A percentile compares a stretch with the other conserved stretches of the same genome.
Evolutionary conservation across 805 yeast genomes (phyloP).

Genomic region (Metschnikowia drakensbergensis): DNA sequence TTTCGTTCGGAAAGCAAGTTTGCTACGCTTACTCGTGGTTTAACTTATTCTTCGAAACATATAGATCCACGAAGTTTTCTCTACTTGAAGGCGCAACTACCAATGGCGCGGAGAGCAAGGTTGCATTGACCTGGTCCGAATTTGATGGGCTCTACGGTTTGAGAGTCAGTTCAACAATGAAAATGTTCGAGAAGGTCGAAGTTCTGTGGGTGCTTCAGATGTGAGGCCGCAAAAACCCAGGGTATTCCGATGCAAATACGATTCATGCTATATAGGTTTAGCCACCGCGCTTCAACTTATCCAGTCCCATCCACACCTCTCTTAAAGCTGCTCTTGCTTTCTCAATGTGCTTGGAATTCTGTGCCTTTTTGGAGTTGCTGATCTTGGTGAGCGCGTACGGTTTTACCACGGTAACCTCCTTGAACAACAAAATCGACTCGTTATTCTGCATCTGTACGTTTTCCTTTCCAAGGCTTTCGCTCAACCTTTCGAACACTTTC

Average conservation of each 20-base stretch:
- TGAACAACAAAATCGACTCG: conserved; percentile 39
- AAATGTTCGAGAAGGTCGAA: conserved; percentile 49
- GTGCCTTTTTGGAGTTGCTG: conserved; percentile 23
- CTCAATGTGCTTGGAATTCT: conserved; percentile 19
- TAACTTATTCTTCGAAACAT: conserved; percentile 25
- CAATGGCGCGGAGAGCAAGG: background rate
- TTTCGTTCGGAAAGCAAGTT: conserved; percentile 13
- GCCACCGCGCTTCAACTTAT: conserved; percentile 27
- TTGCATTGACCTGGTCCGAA: conserved; percentile 30
- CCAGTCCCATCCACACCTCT: conserved; percentile 28
- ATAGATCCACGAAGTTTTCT: conserved; percentile 6
- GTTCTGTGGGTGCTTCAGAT: conserved; percentile 32
- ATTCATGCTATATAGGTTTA: conserved; percentile 7
- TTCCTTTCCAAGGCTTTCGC: conserved; percentile 31
- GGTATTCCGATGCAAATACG: conserved; percentile 2
- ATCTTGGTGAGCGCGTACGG: conserved; percentile 35
- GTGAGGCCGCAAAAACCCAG: background rate
- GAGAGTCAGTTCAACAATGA: conserved; percentile 43
- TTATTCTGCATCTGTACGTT: conserved; percentile 38
- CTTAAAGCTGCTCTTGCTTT: conserved; percentile 23
- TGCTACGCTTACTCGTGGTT: conserved; percentile 29
- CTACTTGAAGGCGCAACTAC: conserved; percentile 6
- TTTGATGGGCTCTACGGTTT: conserved; percentile 71
- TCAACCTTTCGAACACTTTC: conserved; percentile 44
- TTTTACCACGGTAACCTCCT: conserved; percentile 34